These are phyloP conservation scores for Russula sp. DNA, from an alignment of 768 basidiomycete genomes.

Conservation along the genomic window DNA sequence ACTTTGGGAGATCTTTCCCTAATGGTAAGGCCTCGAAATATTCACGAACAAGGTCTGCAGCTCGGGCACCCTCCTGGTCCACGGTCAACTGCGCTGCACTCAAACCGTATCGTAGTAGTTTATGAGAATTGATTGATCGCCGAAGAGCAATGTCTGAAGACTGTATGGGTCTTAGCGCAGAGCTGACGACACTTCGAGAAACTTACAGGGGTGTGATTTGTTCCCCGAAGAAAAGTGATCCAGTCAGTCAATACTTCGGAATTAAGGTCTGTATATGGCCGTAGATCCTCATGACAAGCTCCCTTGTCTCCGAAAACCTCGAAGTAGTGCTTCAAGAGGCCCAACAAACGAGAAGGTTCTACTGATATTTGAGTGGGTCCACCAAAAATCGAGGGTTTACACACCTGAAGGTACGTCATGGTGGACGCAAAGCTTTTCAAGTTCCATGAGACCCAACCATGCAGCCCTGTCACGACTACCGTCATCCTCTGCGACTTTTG, in stretches of 20 bases:
- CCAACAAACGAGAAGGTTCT: constrained; percentile 42
- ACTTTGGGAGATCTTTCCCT: constrained; percentile 55
- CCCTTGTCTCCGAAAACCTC: constrained; percentile 68
- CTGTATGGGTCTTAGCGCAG: constrained; percentile 29
- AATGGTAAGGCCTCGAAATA: constrained; percentile 65
- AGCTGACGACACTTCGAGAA: neutral
- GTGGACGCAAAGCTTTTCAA: constrained; percentile 52
- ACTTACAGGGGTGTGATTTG: constrained; percentile 43
- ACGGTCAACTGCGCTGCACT: constrained; percentile 41
- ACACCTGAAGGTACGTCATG: constrained; percentile 45
- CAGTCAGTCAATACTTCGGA: constrained; percentile 43
- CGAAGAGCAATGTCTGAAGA: constrained; percentile 48
- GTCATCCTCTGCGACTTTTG: constrained; percentile 52
- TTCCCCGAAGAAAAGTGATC: constrained; percentile 44
- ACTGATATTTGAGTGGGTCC: neutral
- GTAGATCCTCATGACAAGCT: constrained; percentile 83
- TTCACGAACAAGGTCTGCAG: constrained; percentile 43
- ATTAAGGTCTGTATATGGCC: constrained; percentile 51
- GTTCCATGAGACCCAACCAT: constrained; percentile 64
- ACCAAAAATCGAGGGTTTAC: neutral
- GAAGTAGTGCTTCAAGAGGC: constrained; percentile 61
- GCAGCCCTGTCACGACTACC: constrained; percentile 69
- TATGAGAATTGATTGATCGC: constrained; percentile 64
- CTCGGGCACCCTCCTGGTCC: constrained; percentile 49
- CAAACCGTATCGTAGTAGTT: constrained; percentile 61